A percentile compares a stretch with the other conserved stretches of the same genome.
Evolutionary conservation across 495 filamentous ascomycete genomes (phyloP).

Genomic region (Penicilliopsis zonata): DNA sequence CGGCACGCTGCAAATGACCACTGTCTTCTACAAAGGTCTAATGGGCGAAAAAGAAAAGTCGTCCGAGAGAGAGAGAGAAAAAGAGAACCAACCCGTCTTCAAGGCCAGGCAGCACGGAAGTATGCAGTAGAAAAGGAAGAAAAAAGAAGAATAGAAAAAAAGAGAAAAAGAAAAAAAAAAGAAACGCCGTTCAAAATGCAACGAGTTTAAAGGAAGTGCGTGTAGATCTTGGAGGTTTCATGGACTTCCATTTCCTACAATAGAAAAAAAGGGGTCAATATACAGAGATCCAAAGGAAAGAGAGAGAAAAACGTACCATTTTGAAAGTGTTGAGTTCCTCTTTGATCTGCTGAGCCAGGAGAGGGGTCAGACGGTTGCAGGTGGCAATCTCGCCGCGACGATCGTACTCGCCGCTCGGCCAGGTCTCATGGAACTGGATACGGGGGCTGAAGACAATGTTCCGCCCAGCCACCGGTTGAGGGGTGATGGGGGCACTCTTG

Average conservation of each 20-base stretch:
- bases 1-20: slow-evolving; percentile 4
- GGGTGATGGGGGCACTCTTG: slow-evolving; percentile 69
- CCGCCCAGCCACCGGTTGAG: slow-evolving; percentile 48
- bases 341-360: slow-evolving; percentile 98
- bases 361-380: slow-evolving; percentile 92
- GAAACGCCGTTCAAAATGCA: slow-evolving; percentile 12
- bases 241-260: slow-evolving; percentile 99
- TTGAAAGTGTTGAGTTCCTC: slow-evolving; percentile 99
- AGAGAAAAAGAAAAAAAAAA: slow-evolving; percentile 9
- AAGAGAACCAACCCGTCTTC: too few species aligned
- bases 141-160: slow-evolving; percentile 15
- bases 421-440: slow-evolving; percentile 91
- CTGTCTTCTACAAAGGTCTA: slow-evolving; percentile 15
- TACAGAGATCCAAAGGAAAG: background rate
- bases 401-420: slow-evolving; percentile 92
- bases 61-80: too few species aligned
- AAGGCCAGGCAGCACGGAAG: slow-evolving; percentile 10
- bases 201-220: slow-evolving; percentile 84
- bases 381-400: slow-evolving; percentile 92
- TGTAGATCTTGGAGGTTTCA: slow-evolving; percentile 96
- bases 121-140: slow-evolving; percentile 11
- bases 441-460: slow-evolving; percentile 87
- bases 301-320: slow-evolving; percentile 55
- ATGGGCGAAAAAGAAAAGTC: slow-evolving; percentile 8
- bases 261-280: background rate